Percentiles rank a stretch among this genome's conserved stretches.
phyloP scores from a whole-genome alignment of 1,284 basidiomycete species.

The Cryptococcus sp. region DNA sequence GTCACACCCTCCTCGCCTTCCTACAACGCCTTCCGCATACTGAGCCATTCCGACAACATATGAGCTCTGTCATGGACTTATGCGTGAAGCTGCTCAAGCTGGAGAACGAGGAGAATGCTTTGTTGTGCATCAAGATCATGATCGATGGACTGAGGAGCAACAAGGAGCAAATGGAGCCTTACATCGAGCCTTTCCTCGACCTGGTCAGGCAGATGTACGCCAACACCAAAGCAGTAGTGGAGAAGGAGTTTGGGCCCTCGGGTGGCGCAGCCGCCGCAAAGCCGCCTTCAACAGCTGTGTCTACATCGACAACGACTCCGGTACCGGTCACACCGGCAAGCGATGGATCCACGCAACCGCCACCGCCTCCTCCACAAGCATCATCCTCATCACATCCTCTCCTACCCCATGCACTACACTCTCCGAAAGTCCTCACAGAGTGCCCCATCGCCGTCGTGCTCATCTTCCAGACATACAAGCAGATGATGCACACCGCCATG shows the following conservation, averaged over 20 bases:
- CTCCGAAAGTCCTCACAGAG: slow-evolving; percentile 94
- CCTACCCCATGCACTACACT: slow-evolving; percentile 60
- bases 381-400: slow-evolving; percentile 22
- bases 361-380: slow-evolving; percentile 17
- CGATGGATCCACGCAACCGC: slow-evolving; percentile 18
- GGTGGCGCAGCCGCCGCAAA: slow-evolving; percentile 16
- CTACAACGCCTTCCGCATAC: slow-evolving; percentile 83
- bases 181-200: slow-evolving; percentile 77
- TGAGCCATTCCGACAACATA: slow-evolving; percentile 74
- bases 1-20: slow-evolving; percentile 81
- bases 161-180: slow-evolving; percentile 70
- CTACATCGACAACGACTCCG: slow-evolving; percentile 19
- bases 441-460: slow-evolving; percentile 92
- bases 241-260: slow-evolving; percentile 64
- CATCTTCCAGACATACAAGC: slow-evolving; percentile 77
- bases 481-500: slow-evolving; percentile 67
- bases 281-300: slow-evolving; percentile 14
- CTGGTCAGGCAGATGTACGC: slow-evolving; percentile 73
- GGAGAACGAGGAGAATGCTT: slow-evolving; percentile 97
- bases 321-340: slow-evolving; percentile 26
- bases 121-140: slow-evolving; percentile 86
- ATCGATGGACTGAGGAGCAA: slow-evolving; percentile 64
- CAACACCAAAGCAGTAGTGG: slow-evolving; percentile 73
- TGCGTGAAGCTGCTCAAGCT: slow-evolving; percentile 79
- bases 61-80: slow-evolving; percentile 67